These are phyloP conservation scores for Volvox africanus DNA, from an alignment of 139 green algal genomes.

Conservation along the genomic window DNA sequence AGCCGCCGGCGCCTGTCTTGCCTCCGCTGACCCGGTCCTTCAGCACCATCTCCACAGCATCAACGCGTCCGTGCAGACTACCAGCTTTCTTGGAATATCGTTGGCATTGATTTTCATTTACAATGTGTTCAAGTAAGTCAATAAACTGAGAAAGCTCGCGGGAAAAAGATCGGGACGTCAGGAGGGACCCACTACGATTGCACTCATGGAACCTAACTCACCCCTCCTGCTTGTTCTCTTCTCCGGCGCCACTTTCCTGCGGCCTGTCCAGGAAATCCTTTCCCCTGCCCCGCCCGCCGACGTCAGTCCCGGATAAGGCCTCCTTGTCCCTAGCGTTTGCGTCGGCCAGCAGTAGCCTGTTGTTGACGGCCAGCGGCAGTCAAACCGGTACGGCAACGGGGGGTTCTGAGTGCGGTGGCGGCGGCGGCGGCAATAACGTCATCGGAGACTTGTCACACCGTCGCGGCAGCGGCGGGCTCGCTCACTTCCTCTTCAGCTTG, in stretches of 20 bases:
- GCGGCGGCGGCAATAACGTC: too few species aligned
- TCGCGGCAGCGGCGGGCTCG: too few species aligned
- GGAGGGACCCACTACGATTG: too few species aligned
- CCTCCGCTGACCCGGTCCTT: not conserved
- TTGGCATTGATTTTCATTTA: not conserved
- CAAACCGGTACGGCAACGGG: too few species aligned
- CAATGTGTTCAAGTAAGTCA: slow-evolving; percentile 22
- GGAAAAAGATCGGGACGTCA: not conserved
- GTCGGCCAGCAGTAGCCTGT: not conserved
- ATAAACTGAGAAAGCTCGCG: too few species aligned
- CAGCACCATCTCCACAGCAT: not conserved
- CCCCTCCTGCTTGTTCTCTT: not conserved
- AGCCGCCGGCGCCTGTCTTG: not conserved
- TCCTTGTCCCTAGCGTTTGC: not conserved
- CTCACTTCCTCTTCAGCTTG: too few species aligned
- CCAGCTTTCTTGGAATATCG: not conserved
- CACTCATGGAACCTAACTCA: not conserved
- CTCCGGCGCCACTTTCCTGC: not conserved
- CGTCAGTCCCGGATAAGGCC: not conserved
- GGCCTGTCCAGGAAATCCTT: slow-evolving; percentile 2
- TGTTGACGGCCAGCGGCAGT: not conserved
- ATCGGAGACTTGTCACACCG: too few species aligned
- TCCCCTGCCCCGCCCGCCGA: not conserved
- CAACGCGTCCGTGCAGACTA: slow-evolving; percentile 18
- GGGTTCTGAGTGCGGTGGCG: too few species aligned